Evolutionary conservation across 2,329 filamentous ascomycete genomes (phyloP), one percentile per base, ranked within the genome.

Genomic region (Rutstroemia sp.): DNA sequence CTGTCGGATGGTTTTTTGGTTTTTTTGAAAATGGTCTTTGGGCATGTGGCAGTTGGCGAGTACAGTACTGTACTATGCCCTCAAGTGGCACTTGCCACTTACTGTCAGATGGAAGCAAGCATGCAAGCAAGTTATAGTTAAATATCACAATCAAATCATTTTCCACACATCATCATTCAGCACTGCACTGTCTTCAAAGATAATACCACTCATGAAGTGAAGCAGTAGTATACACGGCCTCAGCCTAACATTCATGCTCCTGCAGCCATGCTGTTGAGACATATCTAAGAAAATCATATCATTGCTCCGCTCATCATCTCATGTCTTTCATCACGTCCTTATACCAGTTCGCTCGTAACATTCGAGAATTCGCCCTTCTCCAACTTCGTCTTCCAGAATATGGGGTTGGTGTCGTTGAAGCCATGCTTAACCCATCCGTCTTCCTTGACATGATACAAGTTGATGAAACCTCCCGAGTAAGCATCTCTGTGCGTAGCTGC

Each of bases 361-460:
- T 69, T 69, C 44, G 68, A 92, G 74, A 99, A 99, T 78, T 99
- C 94, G 73, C 92, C 92, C 83, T 95, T 95, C 73, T 96, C 88
- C 69, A 99, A 76, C 84, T 99, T 99, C 50, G 92, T 96, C 80
- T 95, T 88, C 94, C 94, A 99, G 86, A 99, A 99, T 71, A 97
- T 95, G 46, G 92, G 92, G 79, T 97, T 96, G 66, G 92, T 97
- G 74, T 99, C 94, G 70, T 79, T 91, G 81, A 99, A 99, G 61
- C 94, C 94, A 71, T 97, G 92, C 82, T 95, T 96, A 69, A 95
- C 92, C 94, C 94, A 99, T 67, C 94, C 94, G 17, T 91, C 87
- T 78, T 99, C 92, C 84, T 96, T 96, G 72, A 99, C 92, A 70
- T 99, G 94, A 76, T 99, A 99, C 70, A 97, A 72, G 78, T 99